Percentiles rank a stretch among this genome's conserved stretches.
phyloP scores from a whole-genome alignment of 305 asterid genomes.

The Lippia alba region DNA sequence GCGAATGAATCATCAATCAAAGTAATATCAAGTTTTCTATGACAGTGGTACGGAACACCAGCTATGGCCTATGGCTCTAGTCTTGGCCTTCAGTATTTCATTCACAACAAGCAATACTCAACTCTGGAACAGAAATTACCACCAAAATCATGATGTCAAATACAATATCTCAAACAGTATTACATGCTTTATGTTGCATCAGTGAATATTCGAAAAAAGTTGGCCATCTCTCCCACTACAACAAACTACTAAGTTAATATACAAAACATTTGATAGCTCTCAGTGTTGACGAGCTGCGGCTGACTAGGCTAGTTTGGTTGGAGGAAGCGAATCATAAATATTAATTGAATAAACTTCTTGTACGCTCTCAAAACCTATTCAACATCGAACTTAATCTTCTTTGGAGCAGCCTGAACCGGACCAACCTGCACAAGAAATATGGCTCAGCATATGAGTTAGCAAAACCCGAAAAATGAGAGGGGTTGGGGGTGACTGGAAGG shows the following conservation, averaged over 20 bases:
- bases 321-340: neutral
- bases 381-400: conserved; percentile 46
- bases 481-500: too few species aligned
- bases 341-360: neutral
- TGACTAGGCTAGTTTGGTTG: neutral
- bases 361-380: conserved; percentile 17
- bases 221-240: neutral
- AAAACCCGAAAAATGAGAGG: neutral
- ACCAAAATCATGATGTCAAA: neutral
- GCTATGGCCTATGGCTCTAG: too few species aligned
- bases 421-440: conserved; percentile 43
- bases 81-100: too few species aligned
- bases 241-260: neutral
- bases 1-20: too few species aligned
- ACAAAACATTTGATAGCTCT: conserved; percentile 20
- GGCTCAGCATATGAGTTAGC: neutral
- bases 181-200: conserved; percentile 3
- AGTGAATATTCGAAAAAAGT: neutral
- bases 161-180: neutral
- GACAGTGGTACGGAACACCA: too few species aligned
- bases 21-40: too few species aligned
- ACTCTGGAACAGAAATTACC: neutral
- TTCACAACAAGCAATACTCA: neutral
- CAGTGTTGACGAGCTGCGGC: neutral
- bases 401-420: conserved; percentile 41